Base-by-base conservation (phyloP, 1,284 basidiomycete genomes). In the Tilletia horrida region DNA sequence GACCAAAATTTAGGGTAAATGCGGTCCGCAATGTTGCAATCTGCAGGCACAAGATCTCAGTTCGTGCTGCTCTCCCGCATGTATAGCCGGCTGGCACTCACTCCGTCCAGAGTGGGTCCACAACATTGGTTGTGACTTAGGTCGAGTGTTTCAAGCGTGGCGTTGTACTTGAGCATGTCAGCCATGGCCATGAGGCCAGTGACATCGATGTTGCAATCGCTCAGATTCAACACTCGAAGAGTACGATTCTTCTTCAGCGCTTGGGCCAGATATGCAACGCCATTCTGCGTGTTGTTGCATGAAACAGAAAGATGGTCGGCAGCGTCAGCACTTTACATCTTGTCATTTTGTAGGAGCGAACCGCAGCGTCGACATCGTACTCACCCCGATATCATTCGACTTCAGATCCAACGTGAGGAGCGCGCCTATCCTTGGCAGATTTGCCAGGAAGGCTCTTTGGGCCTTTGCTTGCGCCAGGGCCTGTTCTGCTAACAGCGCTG, bases 241-340 rank as follows among this genome's bases (percentile, higher is more conserved):
- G 95, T 97, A 35, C 93, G 86, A 82, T 98, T 98, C 50, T 94
- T 88, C 82, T 97, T 97, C 70, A 98, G 84, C 0, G 97, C 94
- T 83, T 97, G 93, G 0, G 93, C 90, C 48, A 98, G 88, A 81
- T 96, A 96, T 0, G 87, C 88, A 27, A 97, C 89, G 0, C 94
- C 93, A 64, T 69, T 59, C 55, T 59, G 16, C 1, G 14, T 14
- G 14, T 3, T 1, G 2, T 35, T 29, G 2, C 4, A 11, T n/a
- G 35, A 63, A 29, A 48, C 48, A 21, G 25, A 31, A 68, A 35
- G 65, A 65, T 57, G n/a, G n/a, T n/a, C n/a, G n/a, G n/a, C n/a
- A n/a, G n/a, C n/a, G 35, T 62, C 21, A 59, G 2, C 8, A 27
- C 25, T 2, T 31, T 14, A n/a, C 8, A 2, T 14, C 3, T 3